Conservation (phyloP, 257 asterid species). For the Voacanga thouarsii region DNA sequence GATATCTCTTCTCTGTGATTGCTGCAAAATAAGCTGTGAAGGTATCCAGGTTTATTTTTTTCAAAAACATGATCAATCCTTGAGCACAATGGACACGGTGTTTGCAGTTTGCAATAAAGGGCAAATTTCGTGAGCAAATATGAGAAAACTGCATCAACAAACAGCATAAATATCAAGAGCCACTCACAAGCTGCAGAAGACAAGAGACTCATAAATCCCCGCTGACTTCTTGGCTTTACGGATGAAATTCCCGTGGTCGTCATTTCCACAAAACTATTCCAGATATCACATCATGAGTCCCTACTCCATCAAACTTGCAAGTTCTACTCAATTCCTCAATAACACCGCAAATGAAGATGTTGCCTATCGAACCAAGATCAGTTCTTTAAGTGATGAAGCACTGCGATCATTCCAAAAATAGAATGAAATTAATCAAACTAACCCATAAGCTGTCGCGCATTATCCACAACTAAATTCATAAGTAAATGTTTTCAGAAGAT, state of each 20-base stretch:
- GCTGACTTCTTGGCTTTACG: conserved; percentile 31
- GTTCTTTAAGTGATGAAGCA: neutral
- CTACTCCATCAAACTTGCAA: conserved; percentile 26
- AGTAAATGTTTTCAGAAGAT: neutral
- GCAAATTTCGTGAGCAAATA: conserved; percentile 60
- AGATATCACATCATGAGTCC: conserved; percentile 32
- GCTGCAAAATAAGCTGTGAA: conserved; percentile 46
- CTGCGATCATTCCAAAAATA: neutral
- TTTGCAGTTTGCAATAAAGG: conserved; percentile 47
- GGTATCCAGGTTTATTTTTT: conserved; percentile 37
- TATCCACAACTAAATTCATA: neutral
- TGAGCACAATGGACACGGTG: conserved; percentile 75
- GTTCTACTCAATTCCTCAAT: conserved; percentile 24
- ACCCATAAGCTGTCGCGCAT: neutral
- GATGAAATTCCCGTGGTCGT: conserved; percentile 43
- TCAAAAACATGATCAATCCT: conserved; percentile 48
- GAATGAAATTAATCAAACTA: conserved; percentile 3
- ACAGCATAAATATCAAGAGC: conserved; percentile 70
- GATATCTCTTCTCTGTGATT: conserved; percentile 73
- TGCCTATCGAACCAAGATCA: conserved; percentile 4
- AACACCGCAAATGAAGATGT: conserved; percentile 4
- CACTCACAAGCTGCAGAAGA: conserved; percentile 89
- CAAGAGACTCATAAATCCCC: conserved; percentile 51
- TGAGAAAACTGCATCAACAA: conserved; percentile 53
- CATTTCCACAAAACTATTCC: conserved; percentile 40